Evolutionary conservation across 1,284 basidiomycete genomes (phyloP).

Genomic region (Phaffia rhodozyma): DNA sequence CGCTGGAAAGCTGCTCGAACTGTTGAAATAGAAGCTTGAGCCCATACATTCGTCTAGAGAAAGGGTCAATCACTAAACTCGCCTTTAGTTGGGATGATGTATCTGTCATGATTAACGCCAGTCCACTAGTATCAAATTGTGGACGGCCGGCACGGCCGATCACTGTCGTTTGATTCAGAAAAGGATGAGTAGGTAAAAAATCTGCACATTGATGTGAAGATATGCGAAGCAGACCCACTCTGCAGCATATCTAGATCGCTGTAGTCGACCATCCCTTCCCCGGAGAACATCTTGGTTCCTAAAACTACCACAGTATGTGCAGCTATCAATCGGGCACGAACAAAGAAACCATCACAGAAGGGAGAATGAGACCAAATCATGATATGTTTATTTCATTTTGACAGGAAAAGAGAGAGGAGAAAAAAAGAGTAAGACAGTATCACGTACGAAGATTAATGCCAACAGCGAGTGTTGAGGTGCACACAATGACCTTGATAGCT

Average conservation of each 20-base stretch:
- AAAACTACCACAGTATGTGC: constrained; percentile 31
- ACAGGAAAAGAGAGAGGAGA: too few relatives aligned
- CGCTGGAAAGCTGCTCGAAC: constrained; percentile 21
- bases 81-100: background rate
- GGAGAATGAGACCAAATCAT: background rate
- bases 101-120: background rate
- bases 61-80: background rate
- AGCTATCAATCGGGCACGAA: constrained; percentile 7
- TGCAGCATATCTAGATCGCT: background rate
- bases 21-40: background rate
- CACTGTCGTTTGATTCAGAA: constrained; percentile 20
- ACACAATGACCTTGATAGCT: constrained; percentile 32
- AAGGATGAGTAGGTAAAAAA: constrained; percentile 24
- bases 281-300: constrained; percentile 27
- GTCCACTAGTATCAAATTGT: constrained; percentile 55
- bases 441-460: constrained; percentile 40
- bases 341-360: background rate
- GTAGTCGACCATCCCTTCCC: background rate
- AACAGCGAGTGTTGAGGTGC: constrained; percentile 41
- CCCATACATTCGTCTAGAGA: background rate
- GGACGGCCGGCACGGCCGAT: constrained; percentile 64
- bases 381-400: too few relatives aligned
- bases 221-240: background rate
- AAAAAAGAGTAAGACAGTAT: too few relatives aligned
- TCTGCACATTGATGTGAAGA: background rate